A percentile compares a stretch with the other conserved stretches of the same genome.
phyloP scores from a whole-genome alignment of 345 rosid species.

The Capsella bursapastoris region DNA sequence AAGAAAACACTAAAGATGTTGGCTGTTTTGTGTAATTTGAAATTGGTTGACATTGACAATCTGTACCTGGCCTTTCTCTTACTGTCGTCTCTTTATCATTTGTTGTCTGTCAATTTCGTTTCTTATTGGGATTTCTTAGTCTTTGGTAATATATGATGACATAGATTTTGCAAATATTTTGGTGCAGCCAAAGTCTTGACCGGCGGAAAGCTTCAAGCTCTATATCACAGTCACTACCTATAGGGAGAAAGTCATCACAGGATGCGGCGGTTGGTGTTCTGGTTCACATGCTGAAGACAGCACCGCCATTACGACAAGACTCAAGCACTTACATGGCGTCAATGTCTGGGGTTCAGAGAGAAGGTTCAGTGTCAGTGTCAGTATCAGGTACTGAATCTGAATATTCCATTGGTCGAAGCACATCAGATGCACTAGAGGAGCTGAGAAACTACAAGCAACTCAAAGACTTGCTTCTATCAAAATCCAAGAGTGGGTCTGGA shows the following conservation, averaged over 20 bases:
- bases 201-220: conserved; percentile 52
- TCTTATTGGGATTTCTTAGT: background rate
- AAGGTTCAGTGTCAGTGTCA: conserved; percentile 47
- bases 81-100: background rate
- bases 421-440: conserved; percentile 83
- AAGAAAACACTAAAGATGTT: background rate
- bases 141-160: conserved; percentile 13
- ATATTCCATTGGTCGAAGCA: conserved; percentile 67
- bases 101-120: conserved; percentile 18
- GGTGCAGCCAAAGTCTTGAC: conserved; percentile 55
- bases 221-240: conserved; percentile 49
- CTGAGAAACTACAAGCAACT: conserved; percentile 79
- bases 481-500: conserved; percentile 51
- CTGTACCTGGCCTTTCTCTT: conserved; percentile 5
- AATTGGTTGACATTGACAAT: conserved; percentile 23
- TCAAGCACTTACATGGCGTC: conserved; percentile 63
- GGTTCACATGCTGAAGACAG: conserved; percentile 80
- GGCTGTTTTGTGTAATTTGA: conserved; percentile 7
- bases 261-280: conserved; percentile 91
- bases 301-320: conserved; percentile 81
- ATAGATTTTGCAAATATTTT: conserved; percentile 11
- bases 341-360: conserved; percentile 54
- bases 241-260: conserved; percentile 75
- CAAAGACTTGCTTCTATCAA: conserved; percentile 77
- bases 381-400: conserved; percentile 63